A percentile compares a stretch with the other conserved stretches of the same genome.
These are phyloP conservation scores for Sistotremastrum niveocremeum DNA, from an alignment of 768 basidiomycete species.

Conservation along the genomic window DNA sequence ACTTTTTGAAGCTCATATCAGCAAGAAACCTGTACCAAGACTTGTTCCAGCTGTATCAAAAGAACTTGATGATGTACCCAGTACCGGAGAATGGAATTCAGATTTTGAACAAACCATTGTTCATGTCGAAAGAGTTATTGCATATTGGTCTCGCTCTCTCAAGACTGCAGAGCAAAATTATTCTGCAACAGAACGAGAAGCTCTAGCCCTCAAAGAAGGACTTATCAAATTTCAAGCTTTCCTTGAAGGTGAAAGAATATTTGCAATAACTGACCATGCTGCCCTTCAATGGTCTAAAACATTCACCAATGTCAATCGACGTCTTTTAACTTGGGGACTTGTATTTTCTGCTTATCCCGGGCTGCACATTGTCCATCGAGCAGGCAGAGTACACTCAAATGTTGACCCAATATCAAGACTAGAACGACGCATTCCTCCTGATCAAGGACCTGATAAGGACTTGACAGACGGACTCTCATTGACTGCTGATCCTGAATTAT, in stretches of 20 bases:
- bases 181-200: slow-evolving; percentile 26
- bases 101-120: slow-evolving; percentile 19
- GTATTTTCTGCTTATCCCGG: slow-evolving; percentile 23
- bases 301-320: slow-evolving; percentile 24
- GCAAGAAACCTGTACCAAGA: slow-evolving; percentile 3
- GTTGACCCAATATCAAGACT: slow-evolving; percentile 26
- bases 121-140: slow-evolving; percentile 18
- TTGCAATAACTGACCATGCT: slow-evolving; percentile 12
- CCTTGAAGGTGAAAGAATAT: slow-evolving; percentile 22
- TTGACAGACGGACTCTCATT: too few species aligned
- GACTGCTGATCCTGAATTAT: too few species aligned
- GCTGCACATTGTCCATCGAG: slow-evolving; percentile 23
- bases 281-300: slow-evolving; percentile 24
- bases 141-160: slow-evolving; percentile 18
- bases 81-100: slow-evolving; percentile 5
- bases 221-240: slow-evolving; percentile 23
- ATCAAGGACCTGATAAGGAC: slow-evolving; percentile 13
- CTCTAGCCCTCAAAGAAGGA: slow-evolving; percentile 23
- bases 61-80: slow-evolving; percentile 1
- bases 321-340: slow-evolving; percentile 22
- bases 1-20: slow-evolving; percentile 5
- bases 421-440: slow-evolving; percentile 9
- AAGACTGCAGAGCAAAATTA: slow-evolving; percentile 23
- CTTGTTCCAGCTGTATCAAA: slow-evolving; percentile 6
- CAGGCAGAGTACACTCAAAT: slow-evolving; percentile 26